Percentiles rank a stretch among this genome's conserved stretches.
Evolutionary conservation across 2,329 filamentous ascomycete species (phyloP).

Genomic region (Aspergillus versicolor): DNA sequence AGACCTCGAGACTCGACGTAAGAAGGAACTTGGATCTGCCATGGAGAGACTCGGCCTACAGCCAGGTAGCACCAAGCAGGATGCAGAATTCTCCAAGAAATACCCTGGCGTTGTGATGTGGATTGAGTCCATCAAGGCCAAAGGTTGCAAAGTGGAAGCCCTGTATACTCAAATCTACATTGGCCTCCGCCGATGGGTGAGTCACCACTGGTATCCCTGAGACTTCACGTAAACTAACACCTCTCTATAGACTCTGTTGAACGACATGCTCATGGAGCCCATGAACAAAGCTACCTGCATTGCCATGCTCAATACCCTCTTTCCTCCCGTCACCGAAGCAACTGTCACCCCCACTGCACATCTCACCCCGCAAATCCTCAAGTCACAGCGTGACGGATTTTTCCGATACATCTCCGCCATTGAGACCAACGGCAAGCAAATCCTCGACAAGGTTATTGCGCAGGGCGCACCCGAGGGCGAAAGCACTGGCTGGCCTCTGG

Average conservation of each 20-base stretch:
- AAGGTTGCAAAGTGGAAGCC: slow-evolving; percentile 53
- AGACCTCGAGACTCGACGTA: slow-evolving; percentile 60
- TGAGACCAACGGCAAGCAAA: slow-evolving; percentile 54
- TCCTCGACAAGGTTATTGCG: slow-evolving; percentile 54
- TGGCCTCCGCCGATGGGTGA: slow-evolving; percentile 63
- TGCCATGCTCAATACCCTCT: slow-evolving; percentile 67
- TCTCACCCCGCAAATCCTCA: slow-evolving; percentile 53
- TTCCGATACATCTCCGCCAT: slow-evolving; percentile 62
- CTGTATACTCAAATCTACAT: slow-evolving; percentile 63
- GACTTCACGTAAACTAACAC: slow-evolving; percentile 18
- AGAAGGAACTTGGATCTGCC: slow-evolving; percentile 57
- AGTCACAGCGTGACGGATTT: slow-evolving; percentile 59
- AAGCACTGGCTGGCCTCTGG: slow-evolving; percentile 55
- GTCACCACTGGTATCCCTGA: slow-evolving; percentile 22
- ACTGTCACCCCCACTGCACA: slow-evolving; percentile 50
- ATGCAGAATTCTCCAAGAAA: slow-evolving; percentile 49
- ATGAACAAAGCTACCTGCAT: slow-evolving; percentile 67
- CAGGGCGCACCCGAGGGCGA: slow-evolving; percentile 54
- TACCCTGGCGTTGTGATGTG: slow-evolving; percentile 58
- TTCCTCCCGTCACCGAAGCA: slow-evolving; percentile 55
- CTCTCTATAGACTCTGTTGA: slow-evolving; percentile 56
- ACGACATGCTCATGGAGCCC: slow-evolving; percentile 61
- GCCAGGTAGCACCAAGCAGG: slow-evolving; percentile 48
- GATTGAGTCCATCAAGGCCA: slow-evolving; percentile 53
- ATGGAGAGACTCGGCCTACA: slow-evolving; percentile 55